Evolutionary conservation across 2,329 filamentous ascomycete genomes (phyloP).

Genomic region (Venturia carpophila): DNA sequence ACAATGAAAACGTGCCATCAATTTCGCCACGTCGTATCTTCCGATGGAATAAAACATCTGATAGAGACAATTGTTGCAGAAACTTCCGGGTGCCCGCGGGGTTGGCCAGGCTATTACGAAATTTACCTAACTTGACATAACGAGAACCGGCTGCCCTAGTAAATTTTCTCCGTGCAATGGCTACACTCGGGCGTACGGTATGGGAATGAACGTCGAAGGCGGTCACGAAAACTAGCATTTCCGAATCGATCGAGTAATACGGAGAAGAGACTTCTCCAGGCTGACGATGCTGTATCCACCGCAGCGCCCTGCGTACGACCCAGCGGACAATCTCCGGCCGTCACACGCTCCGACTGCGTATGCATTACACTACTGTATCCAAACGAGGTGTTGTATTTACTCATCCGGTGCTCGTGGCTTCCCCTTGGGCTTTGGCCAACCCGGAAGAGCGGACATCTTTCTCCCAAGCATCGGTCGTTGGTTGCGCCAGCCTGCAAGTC

Average conservation of each 20-base stretch:
- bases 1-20: neutral
- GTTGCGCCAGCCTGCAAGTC: neutral
- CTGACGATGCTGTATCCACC: conserved; percentile 6
- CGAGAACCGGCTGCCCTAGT: neutral
- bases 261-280: neutral
- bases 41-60: neutral
- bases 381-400: neutral
- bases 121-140: conserved; percentile 14
- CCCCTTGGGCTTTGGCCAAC: neutral
- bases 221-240: neutral
- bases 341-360: neutral
- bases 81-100: neutral
- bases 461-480: neutral
- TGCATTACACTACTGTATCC: conserved; percentile 6
- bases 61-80: neutral
- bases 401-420: neutral
- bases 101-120: conserved; percentile 11
- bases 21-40: neutral
- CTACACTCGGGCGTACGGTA: neutral
- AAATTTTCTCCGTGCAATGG: neutral
- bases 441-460: neutral
- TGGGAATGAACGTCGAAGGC: neutral
- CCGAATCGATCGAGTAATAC: conserved; percentile 3
- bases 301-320: neutral
- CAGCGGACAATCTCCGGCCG: neutral